Evolutionary conservation across 768 basidiomycete genomes (phyloP).

Genomic region (Mrakia gelida): DNA sequence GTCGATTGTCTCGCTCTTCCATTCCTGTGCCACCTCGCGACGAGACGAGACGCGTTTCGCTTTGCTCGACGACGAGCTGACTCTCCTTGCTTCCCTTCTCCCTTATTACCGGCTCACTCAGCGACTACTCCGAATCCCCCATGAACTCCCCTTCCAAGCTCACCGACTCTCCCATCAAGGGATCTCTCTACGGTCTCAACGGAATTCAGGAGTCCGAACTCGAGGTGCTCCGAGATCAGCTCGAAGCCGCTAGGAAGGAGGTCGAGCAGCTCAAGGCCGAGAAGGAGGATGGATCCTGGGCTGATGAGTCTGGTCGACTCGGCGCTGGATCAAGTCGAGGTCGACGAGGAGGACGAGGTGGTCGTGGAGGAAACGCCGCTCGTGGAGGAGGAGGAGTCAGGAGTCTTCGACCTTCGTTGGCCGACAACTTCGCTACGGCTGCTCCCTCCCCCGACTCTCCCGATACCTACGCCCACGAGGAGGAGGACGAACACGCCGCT

Average conservation of each 20-base stretch:
- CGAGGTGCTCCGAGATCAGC: conserved; percentile 38
- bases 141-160: conserved; percentile 36
- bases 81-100: background rate
- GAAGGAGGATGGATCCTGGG: conserved; percentile 25
- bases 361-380: conserved; percentile 14
- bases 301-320: conserved; percentile 9
- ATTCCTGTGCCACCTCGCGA: no score
- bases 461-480: background rate
- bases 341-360: conserved; percentile 35
- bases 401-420: conserved; percentile 5
- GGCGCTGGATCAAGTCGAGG: conserved; percentile 19
- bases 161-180: background rate
- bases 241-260: conserved; percentile 40
- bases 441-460: conserved; percentile 12
- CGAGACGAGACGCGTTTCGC: no score
- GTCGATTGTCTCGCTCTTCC: background rate
- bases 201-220: conserved; percentile 39
- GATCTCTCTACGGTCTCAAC: conserved; percentile 24
- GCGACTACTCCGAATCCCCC: conserved; percentile 43
- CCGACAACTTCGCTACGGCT: conserved; percentile 6
- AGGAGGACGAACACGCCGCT: background rate
- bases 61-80: no score
- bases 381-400: conserved; percentile 28
- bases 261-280: conserved; percentile 37
- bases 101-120: conserved; percentile 32